Conservation (phyloP, 192 early-diverging fungal genomes). For the Dissophora globulifera region DNA sequence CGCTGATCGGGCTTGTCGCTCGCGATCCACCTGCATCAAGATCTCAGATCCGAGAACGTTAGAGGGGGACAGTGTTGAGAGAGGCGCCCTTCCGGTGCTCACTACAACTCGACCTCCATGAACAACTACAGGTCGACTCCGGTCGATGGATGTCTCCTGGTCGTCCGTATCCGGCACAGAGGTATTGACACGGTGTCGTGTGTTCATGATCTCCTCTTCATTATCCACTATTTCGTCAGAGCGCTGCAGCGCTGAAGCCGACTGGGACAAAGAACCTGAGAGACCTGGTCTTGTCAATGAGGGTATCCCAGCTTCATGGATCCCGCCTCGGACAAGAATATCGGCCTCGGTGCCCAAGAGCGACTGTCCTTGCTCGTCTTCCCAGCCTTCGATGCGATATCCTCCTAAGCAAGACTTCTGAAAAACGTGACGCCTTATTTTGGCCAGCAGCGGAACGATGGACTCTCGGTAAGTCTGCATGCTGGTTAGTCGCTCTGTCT, state of each 20-base stretch:
- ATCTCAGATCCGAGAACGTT: conserved; percentile 41
- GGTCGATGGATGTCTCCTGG: conserved; percentile 3
- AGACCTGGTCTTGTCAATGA: neutral
- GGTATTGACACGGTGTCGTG: neutral
- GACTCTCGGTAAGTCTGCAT: conserved; percentile 38
- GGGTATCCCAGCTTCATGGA: conserved; percentile 14
- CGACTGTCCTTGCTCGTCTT: conserved; percentile 27
- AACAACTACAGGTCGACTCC: conserved; percentile 3
- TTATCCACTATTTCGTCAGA: neutral
- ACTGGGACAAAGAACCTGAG: conserved; percentile 7
- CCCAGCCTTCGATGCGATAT: conserved; percentile 37
- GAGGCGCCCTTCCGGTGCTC: conserved; percentile 15
- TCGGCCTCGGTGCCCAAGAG: conserved; percentile 41
- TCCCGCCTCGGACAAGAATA: conserved; percentile 33
- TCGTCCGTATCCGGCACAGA: conserved; percentile 22
- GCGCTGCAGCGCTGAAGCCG: neutral
- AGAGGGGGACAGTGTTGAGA: conserved; percentile 22
- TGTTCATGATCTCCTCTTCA: conserved; percentile 1
- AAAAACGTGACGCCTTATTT: conserved; percentile 40
- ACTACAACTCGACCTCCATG: conserved; percentile 17
- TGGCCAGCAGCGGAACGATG: conserved; percentile 26
- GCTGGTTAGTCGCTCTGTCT: conserved; percentile 22
- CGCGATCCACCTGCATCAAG: conserved; percentile 36
- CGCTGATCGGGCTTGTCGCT: conserved; percentile 6
- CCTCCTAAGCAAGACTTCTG: conserved; percentile 32